A percentile compares a stretch with the other conserved stretches of the same genome.
Evolutionary conservation across 108 stramenopile species (phyloP).

Genomic region (Chaetoceros tenuissimus): DNA sequence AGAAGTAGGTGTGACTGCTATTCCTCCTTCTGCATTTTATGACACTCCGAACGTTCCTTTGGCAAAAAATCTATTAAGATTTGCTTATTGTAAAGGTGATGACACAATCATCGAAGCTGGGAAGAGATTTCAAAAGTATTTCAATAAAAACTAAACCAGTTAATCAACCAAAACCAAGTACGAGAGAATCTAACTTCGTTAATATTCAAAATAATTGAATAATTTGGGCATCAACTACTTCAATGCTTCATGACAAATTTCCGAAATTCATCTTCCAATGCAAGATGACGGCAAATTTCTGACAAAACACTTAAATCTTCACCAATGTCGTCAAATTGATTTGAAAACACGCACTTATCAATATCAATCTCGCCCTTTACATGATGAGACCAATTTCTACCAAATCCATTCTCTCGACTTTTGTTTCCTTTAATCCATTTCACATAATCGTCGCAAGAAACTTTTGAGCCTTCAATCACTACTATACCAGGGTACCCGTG

Average conservation of each 20-base stretch:
- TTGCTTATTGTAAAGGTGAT: conserved; percentile 91
- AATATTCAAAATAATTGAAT: no score
- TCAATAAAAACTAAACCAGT: background rate
- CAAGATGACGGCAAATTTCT: conserved; percentile 18
- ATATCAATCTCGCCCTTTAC: conserved; percentile 30
- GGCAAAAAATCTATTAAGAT: conserved; percentile 57
- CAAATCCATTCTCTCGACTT: conserved; percentile 45
- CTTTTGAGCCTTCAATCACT: conserved; percentile 27
- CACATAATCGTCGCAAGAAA: conserved; percentile 32
- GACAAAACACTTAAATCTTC: conserved; percentile 36
- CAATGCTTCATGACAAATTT: conserved; percentile 51
- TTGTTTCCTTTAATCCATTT: conserved; percentile 53
- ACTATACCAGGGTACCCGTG: conserved; percentile 48
- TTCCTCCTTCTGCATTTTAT: conserved; percentile 86
- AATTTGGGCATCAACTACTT: no score
- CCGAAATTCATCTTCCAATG: conserved; percentile 40
- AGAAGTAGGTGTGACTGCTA: conserved; percentile 68
- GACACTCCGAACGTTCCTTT: conserved; percentile 24
- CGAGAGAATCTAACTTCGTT: no score
- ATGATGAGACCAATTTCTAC: conserved; percentile 56
- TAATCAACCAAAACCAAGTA: background rate
- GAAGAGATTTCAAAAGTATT: conserved; percentile 15
- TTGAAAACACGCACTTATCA: conserved; percentile 6
- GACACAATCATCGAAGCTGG: conserved; percentile 26
- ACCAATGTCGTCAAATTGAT: conserved; percentile 24